Evolutionary conservation across 2,329 filamentous ascomycete genomes (phyloP).

Genomic region (Venturia nashicola): DNA sequence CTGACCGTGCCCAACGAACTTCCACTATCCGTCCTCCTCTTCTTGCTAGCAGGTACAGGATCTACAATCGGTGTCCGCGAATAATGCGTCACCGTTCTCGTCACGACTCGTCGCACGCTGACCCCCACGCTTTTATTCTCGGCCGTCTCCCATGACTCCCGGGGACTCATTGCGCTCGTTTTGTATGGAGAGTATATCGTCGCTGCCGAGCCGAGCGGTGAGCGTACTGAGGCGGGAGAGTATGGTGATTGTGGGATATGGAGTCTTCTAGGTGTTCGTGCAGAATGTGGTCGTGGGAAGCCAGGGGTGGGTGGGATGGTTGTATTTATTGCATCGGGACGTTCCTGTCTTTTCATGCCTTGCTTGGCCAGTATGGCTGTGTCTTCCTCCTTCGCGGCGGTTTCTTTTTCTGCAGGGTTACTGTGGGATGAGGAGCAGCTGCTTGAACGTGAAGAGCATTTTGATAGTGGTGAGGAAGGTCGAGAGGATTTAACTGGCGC

Average conservation of each 20-base stretch:
- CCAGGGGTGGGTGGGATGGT: slow-evolving; percentile 45
- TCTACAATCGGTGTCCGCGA: slow-evolving; percentile 44
- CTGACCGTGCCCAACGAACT: background rate
- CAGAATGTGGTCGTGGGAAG: slow-evolving; percentile 50
- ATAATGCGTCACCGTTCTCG: slow-evolving; percentile 87
- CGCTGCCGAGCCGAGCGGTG: slow-evolving; percentile 50
- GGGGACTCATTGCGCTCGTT: slow-evolving; percentile 53
- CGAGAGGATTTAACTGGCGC: slow-evolving; percentile 17
- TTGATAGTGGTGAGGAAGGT: slow-evolving; percentile 18
- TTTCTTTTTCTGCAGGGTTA: background rate
- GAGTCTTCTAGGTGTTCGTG: slow-evolving; percentile 49
- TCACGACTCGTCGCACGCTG: slow-evolving; percentile 78
- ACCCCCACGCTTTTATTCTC: slow-evolving; percentile 50
- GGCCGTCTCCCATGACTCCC: slow-evolving; percentile 61
- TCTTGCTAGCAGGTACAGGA: slow-evolving; percentile 83
- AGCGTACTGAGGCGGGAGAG: slow-evolving; percentile 47
- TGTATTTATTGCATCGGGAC: slow-evolving; percentile 12
- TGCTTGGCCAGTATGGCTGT: slow-evolving; percentile 5
- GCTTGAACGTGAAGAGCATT: slow-evolving; percentile 23
- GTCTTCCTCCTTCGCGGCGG: slow-evolving; percentile 12
- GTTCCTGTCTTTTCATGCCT: slow-evolving; percentile 2
- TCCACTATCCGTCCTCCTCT: slow-evolving; percentile 53
- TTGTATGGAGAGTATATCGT: slow-evolving; percentile 61
- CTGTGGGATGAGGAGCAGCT: slow-evolving; percentile 19
- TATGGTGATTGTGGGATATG: slow-evolving; percentile 69